These are phyloP conservation scores for Aspergillus wentii DNA, from an alignment of 495 filamentous ascomycete genomes.

Conservation along the genomic window DNA sequence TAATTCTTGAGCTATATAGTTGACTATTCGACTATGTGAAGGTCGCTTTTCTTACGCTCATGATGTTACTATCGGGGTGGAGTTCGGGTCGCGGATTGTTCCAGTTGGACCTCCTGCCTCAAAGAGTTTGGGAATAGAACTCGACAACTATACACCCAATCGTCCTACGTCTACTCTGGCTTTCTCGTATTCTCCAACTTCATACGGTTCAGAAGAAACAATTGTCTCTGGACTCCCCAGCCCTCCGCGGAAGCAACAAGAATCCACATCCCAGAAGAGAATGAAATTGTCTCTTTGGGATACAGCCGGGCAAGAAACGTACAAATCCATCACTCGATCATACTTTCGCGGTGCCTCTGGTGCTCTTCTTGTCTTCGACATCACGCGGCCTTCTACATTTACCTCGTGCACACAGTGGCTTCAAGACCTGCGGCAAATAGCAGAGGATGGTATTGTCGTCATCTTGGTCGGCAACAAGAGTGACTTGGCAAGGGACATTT, in stretches of 20 bases:
- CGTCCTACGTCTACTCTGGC: constrained; percentile 1
- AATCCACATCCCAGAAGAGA: constrained; percentile 55
- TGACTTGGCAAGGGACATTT: constrained; percentile 59
- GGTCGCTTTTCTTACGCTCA: constrained; percentile 89
- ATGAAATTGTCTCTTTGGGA: constrained; percentile 90
- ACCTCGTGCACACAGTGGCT: constrained; percentile 83
- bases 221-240: constrained; percentile 27
- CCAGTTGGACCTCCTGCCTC: constrained; percentile 75
- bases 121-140: constrained; percentile 32
- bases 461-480: constrained; percentile 93
- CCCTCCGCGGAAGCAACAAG: constrained; percentile 29
- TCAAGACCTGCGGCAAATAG: constrained; percentile 84
- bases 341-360: constrained; percentile 95
- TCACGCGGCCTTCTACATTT: constrained; percentile 82
- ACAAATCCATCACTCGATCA: constrained; percentile 88
- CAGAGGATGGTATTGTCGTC: constrained; percentile 89
- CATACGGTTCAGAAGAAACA: constrained; percentile 15
- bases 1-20: constrained; percentile 32
- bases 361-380: constrained; percentile 92
- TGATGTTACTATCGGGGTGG: constrained; percentile 97
- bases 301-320: constrained; percentile 95
- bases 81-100: constrained; percentile 92
- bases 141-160: constrained; percentile 15
- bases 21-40: constrained; percentile 95
- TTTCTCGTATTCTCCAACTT: constrained; percentile 6